These are phyloP conservation scores for Neurospora sp. DNA, from an alignment of 495 filamentous ascomycete species.

Conservation along the genomic window DNA sequence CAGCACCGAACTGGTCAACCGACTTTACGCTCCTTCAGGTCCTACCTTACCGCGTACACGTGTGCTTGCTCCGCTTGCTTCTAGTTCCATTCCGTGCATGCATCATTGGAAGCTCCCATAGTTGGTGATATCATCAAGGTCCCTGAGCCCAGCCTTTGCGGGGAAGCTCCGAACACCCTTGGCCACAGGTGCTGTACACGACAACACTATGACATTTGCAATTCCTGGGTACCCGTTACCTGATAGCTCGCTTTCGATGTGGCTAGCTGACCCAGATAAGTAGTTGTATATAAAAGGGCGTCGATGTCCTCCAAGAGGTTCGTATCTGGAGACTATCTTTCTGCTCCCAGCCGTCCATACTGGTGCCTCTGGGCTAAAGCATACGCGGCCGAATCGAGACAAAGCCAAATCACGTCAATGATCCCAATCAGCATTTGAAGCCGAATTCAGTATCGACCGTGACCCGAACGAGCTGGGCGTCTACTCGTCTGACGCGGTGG, in stretches of 20 bases:
- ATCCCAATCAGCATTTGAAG: not conserved
- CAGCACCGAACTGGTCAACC: not conserved
- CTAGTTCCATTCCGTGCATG: not conserved
- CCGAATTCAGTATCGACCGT: not conserved
- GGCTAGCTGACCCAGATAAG: not conserved
- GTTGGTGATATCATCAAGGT: not conserved
- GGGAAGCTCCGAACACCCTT: not conserved
- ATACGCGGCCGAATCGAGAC: not conserved
- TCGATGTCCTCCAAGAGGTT: not conserved
- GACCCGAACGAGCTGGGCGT: not conserved
- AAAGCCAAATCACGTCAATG: not conserved
- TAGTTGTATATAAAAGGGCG: not conserved
- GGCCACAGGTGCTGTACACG: not conserved
- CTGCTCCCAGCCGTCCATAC: not conserved
- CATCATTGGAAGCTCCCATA: not conserved
- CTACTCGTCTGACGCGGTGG: not conserved
- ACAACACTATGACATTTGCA: not conserved
- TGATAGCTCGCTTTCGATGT: not conserved
- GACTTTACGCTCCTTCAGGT: not conserved
- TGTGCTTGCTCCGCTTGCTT: not conserved
- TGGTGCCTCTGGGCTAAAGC: not conserved
- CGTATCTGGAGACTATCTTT: not conserved
- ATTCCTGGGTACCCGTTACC: not conserved
- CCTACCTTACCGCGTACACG: not conserved
- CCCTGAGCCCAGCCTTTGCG: not conserved